Evolutionary conservation across 1,284 basidiomycete genomes (phyloP).

Genomic region (Megacollybia platyphylla): DNA sequence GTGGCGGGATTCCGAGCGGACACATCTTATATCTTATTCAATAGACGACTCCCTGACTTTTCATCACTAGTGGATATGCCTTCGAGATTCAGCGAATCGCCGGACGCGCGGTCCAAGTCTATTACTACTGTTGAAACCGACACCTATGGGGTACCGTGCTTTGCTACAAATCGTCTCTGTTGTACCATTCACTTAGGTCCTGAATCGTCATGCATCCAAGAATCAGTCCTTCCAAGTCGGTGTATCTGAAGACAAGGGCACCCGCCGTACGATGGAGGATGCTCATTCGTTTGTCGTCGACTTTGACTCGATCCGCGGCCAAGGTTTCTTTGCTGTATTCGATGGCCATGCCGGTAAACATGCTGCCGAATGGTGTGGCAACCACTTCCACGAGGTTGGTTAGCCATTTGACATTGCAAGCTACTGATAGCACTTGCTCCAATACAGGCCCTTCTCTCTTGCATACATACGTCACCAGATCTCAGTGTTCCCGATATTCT

Average conservation of each 20-base stretch:
- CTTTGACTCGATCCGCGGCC: slow-evolving; percentile 82
- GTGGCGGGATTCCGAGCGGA: too few relatives aligned
- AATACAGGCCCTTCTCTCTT: slow-evolving; percentile 39
- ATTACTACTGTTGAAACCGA: slow-evolving; percentile 62
- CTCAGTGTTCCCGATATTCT: slow-evolving; percentile 76
- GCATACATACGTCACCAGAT: slow-evolving; percentile 35
- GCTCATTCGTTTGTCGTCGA: slow-evolving; percentile 93
- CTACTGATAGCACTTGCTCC: slow-evolving; percentile 3
- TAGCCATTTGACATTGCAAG: slow-evolving; percentile 3
- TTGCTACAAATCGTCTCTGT: slow-evolving; percentile 1
- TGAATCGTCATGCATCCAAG: slow-evolving; percentile 46
- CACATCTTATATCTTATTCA: too few relatives aligned
- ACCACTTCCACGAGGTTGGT: slow-evolving; percentile 85
- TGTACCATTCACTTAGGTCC: slow-evolving; percentile 21
- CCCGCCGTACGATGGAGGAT: slow-evolving; percentile 94
- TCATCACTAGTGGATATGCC: slow-evolving; percentile 11
- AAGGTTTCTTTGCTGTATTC: slow-evolving; percentile 97
- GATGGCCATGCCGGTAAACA: slow-evolving; percentile 99
- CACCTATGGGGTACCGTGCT: slow-evolving; percentile 47
- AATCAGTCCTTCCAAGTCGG: slow-evolving; percentile 70
- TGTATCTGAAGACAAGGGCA: slow-evolving; percentile 84
- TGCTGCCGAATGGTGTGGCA: slow-evolving; percentile 97
- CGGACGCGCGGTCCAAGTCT: slow-evolving; percentile 1
- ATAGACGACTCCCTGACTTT: background rate
- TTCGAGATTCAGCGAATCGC: slow-evolving; percentile 18